Conservation (phyloP, 2,329 filamentous ascomycete species). For the Clarireedia hainanense region DNA sequence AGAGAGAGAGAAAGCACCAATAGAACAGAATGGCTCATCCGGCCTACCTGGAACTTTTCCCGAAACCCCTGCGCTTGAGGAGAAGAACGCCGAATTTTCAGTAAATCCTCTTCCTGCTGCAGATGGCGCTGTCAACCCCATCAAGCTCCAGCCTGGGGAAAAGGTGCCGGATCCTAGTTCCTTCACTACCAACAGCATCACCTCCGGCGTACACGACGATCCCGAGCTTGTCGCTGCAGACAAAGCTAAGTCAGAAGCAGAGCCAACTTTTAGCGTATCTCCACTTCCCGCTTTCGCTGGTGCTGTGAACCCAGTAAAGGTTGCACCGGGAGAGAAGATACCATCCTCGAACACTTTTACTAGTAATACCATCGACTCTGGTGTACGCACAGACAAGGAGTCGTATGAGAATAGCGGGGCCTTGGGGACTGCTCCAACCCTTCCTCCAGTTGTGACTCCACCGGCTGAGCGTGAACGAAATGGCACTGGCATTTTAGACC, state of each 20-base stretch:
- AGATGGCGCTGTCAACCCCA: constrained; percentile 66
- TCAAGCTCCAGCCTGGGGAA: constrained; percentile 73
- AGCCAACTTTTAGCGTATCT: constrained; percentile 47
- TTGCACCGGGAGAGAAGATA: constrained; percentile 73
- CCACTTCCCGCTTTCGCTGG: constrained; percentile 56
- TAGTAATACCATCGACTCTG: constrained; percentile 58
- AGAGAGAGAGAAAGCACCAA: constrained; percentile 34
- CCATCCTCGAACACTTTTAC: constrained; percentile 59
- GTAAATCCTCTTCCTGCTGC: constrained; percentile 56
- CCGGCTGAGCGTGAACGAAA: constrained; percentile 28
- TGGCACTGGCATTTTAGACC: constrained; percentile 35
- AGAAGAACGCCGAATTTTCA: constrained; percentile 35
- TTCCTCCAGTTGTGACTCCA: constrained; percentile 35
- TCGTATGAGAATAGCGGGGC: constrained; percentile 79
- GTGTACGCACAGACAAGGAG: constrained; percentile 71
- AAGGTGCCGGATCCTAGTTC: constrained; percentile 62
- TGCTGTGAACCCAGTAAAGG: constrained; percentile 69
- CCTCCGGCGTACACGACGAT: constrained; percentile 69
- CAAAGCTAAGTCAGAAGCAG: constrained; percentile 25
- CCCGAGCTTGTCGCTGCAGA: constrained; percentile 62
- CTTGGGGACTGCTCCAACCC: constrained; percentile 31
- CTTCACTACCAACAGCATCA: constrained; percentile 59
- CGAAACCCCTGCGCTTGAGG: constrained; percentile 52
- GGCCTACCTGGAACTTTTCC: constrained; percentile 63
- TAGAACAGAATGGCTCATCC: constrained; percentile 31